Evolutionary conservation across 2,329 filamentous ascomycete genomes (phyloP), one percentile per base, ranked within the genome.

Genomic region (Exophiala sp.): DNA sequence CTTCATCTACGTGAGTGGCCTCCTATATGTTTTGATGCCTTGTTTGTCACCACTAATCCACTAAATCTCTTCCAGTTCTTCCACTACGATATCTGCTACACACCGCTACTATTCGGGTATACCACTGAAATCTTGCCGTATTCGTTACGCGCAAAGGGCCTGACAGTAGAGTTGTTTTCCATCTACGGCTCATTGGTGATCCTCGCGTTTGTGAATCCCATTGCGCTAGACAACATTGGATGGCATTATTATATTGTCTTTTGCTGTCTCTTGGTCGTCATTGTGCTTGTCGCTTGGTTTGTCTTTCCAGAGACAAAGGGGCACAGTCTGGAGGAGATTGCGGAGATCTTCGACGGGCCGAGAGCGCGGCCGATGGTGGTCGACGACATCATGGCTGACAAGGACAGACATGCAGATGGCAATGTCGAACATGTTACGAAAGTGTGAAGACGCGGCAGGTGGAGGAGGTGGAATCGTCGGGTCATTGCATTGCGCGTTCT

Each of bases 101-200:
- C 47, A 3, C 54, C 54, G 3, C 55, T 72, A 3, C 62, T 71
- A n/a, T 62, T 68, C 5, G 64, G 63, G 3, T 72, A 78, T 64
- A 70, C 71, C 2, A 70, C 72, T 47, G 76, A 79, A 59, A 77
- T 78, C 58, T 63, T 77, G 52, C 75, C 75, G 2, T 78, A 73
- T 66, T 70, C 69, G 49, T 69, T 78, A 48, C 74, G 76, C 44
- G 72, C 73, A 54, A 75, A 75, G 64, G 76, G 75, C 34, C 66
- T 78, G 14, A 67, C 65, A 0, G 60, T 70, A 34, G 59, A 61
- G 12, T 11, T 46, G n/a, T 44, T 67, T 12, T 59, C 61, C 1
- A 61, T 65, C 5, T 65, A 68, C 33, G 50, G 52, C 6, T 62
- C 62, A 1, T 45, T 67, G 3, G 56, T 68, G 33, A 42, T 65